Conservation (phyloP, 805 yeast genomes). For the Metschnikowia matae region DNA sequence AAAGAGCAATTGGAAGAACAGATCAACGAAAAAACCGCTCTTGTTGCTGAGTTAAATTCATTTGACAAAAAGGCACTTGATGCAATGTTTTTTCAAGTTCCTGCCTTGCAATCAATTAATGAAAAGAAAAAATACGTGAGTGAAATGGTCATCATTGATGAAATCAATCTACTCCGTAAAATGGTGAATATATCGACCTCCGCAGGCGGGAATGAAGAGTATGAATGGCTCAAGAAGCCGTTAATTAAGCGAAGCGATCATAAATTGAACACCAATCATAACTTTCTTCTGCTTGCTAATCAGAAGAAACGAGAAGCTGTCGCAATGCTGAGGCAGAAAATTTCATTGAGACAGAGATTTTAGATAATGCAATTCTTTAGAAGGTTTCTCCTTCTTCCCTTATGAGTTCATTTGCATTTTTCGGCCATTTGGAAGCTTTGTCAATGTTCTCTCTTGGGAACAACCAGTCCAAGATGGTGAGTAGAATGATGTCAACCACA, state of each 20-base stretch:
- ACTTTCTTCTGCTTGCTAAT: not conserved
- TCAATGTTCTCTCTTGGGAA: conserved; percentile 74
- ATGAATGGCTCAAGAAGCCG: not conserved
- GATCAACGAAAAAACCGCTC: conserved; percentile 17
- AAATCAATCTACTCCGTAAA: conserved; percentile 40
- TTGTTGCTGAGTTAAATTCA: conserved; percentile 24
- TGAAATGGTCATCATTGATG: conserved; percentile 39
- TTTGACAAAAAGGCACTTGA: conserved; percentile 20
- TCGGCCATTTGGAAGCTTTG: conserved; percentile 75
- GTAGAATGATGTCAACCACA: conserved; percentile 71
- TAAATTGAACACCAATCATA: not conserved
- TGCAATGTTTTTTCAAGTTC: conserved; percentile 11
- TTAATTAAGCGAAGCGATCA: not conserved
- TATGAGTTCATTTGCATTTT: conserved; percentile 10
- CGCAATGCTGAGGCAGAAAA: not conserved
- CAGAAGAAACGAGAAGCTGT: not conserved
- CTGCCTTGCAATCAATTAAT: conserved; percentile 28
- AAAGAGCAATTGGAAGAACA: conserved; percentile 20
- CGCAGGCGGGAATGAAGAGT: not conserved
- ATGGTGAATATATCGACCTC: conserved; percentile 18
- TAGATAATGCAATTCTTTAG: not conserved
- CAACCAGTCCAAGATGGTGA: conserved; percentile 58
- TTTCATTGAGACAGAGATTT: not conserved
- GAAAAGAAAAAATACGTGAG: conserved; percentile 31
- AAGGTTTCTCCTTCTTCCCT: not conserved